Conservation (phyloP, 2,329 filamentous ascomycete genomes). For the Tolypocladium amazonense region DNA sequence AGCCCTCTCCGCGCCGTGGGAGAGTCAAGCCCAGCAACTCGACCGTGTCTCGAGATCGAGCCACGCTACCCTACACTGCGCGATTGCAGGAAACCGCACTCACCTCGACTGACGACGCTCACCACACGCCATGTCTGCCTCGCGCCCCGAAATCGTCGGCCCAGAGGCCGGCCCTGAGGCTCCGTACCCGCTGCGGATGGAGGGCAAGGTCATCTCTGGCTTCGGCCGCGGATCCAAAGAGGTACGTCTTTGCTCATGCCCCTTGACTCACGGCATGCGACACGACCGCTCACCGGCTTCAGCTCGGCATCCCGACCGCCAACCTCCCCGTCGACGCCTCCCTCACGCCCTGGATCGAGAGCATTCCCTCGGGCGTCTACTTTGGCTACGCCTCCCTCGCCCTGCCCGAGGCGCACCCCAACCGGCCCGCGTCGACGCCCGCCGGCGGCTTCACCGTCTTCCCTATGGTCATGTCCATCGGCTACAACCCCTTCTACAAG, state of each 20-base stretch:
- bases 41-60: background rate
- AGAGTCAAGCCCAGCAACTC: background rate
- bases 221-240: conserved; percentile 93
- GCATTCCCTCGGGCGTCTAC: conserved; percentile 73
- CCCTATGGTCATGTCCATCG: conserved; percentile 88
- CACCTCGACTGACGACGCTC: background rate
- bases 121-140: conserved; percentile 12
- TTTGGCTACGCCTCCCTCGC: conserved; percentile 80
- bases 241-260: conserved; percentile 32
- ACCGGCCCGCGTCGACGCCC: conserved; percentile 13
- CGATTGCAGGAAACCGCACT: background rate
- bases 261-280: background rate
- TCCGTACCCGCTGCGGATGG: conserved; percentile 76
- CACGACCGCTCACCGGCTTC: conserved; percentile 1
- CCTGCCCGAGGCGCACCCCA: conserved; percentile 38
- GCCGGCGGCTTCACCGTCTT: conserved; percentile 36
- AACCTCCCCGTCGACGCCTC: conserved; percentile 70
- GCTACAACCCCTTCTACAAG: conserved; percentile 96
- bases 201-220: conserved; percentile 80
- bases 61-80: background rate
- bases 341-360: conserved; percentile 47
- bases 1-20: background rate
- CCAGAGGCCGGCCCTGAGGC: conserved; percentile 59
- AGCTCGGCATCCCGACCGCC: conserved; percentile 94
- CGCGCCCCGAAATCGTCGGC: conserved; percentile 62